Evolutionary conservation across 169 alveolate genomes (phyloP), one percentile per base, ranked within the genome.

Genomic region (Eimeria acervulina): DNA sequence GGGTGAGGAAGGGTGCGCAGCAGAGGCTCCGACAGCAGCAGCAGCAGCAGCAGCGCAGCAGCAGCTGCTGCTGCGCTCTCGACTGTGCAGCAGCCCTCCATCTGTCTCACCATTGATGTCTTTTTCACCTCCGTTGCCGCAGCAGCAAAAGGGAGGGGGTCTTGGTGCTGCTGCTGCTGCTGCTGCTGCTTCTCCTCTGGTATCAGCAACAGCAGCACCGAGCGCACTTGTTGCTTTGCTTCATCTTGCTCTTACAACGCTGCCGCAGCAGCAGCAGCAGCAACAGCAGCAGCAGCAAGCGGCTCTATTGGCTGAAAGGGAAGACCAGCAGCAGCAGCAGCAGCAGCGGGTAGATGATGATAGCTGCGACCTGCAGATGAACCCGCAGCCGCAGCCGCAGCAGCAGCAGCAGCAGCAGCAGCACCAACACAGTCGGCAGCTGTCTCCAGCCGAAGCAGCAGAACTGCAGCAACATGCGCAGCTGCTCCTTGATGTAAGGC

Each of bases 191-290:
- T 66, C 76, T 66, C 76, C 76, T 15, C 28, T 66, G 13, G 13
- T 66, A 26, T 28, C 76, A 26, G 76, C 81, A 70, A 19, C 81
- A 70, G 81, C 81, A 36, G 44, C 81, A 36, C 44, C 81, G 10
- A 17, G 44, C 5, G 81, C 81, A 12, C 44, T 13, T 70, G 81
- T 70, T 26, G 81, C 81, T 36, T 70, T 70, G 81, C 42, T 70
- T 5, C 81, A n/a, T 26, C 44, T n/a, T 7, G 10, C 81, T 23
- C 76, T 66, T 6, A 28, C 76, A 28, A 66, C 76, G 19, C 76
- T 70, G 81, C 81, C 42, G 44, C 81, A 70, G 81, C 81, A 70
- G 81, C 81, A 70, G 42, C 81, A 70, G 81, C 81, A 70, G 81
- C 81, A 70, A 36, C 81, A 26, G 81, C 81, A 70, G 81, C 81